Percentiles rank a stretch among this genome's conserved stretches.
phyloP scores from a whole-genome alignment of 805 yeast species.

The Suhomyces emberorum region DNA sequence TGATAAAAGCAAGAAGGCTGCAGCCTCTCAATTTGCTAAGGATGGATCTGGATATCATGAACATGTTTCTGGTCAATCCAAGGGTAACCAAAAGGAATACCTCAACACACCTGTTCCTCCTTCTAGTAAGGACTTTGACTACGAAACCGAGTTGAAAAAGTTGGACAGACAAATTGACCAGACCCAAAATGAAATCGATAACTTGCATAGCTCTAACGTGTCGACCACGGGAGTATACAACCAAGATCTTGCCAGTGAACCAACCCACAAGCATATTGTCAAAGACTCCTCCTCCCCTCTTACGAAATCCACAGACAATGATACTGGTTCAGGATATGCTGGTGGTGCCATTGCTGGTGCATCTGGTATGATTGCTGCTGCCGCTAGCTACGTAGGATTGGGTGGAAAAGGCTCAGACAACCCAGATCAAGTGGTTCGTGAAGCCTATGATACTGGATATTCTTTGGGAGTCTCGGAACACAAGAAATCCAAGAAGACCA shows the following conservation, averaged over 20 bases:
- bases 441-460: slow-evolving; percentile 14
- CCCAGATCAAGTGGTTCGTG: slow-evolving; percentile 7
- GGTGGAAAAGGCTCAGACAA: slow-evolving; percentile 5
- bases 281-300: too few relatives aligned
- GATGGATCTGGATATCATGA: slow-evolving; percentile 4
- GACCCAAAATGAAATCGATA: slow-evolving; percentile 24
- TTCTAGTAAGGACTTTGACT: slow-evolving; percentile 16
- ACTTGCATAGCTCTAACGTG: slow-evolving; percentile 6
- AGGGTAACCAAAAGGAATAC: slow-evolving; percentile 1
- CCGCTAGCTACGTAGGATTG: slow-evolving; percentile 11
- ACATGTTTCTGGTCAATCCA: neutral
- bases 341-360: slow-evolving; percentile 14
- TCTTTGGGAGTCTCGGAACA: neutral
- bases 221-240: slow-evolving; percentile 8
- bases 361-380: slow-evolving; percentile 13
- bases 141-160: slow-evolving; percentile 20
- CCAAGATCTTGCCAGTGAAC: slow-evolving; percentile 4
- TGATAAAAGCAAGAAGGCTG: neutral
- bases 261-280: neutral
- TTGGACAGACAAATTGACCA: slow-evolving; percentile 23
- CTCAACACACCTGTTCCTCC: slow-evolving; percentile 8
- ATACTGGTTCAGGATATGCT: neutral
- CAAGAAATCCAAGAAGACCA: neutral
- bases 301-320: neutral
- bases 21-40: slow-evolving; percentile 2